Evolutionary conservation across 2,329 filamentous ascomycete species (phyloP), one percentile per base, ranked within the genome.

Genomic region (Graphilbum fragrans): DNA sequence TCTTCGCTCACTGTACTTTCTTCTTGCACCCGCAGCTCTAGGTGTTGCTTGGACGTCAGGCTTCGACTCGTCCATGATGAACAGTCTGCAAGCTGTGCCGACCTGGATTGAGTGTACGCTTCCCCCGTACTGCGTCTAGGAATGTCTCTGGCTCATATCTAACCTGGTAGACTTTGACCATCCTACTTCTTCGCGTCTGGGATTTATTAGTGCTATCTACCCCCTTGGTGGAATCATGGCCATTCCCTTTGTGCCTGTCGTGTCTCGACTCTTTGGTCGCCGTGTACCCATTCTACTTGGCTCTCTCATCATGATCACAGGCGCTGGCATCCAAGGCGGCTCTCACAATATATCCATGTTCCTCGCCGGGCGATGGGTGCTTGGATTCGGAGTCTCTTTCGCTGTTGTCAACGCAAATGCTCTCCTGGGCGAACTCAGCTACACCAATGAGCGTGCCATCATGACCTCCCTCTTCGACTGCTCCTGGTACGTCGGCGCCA

Each of bases 41-140:
- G 62, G 62, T 0, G 61, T 63, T 4, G 60, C 64, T 46, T 62
- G 58, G 61, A 71, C 68, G 0, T 62, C 59, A 0, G 61, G 60
- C 2, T 64, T 62, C 38, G 58, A 64, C 47, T 60, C 56, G 2
- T 64, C 61, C 19, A 65, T 65, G 59, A 64, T 65, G 61, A 66
- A 65, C 50, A 58, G 55, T 29, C 50, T 66, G 2, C 61, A 65
- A 37, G 59, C 60, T 12, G 61, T 65, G 11, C 41, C 55, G 20
- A 56, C 59, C 7, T 65, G 62, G 61, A 53, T 55, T 19, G 51
- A 54, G 22, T 64, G 59, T 62, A 42, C 17, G 51, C 25, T 25
- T 19, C 27, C 20, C 3, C 34, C 25, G 12, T 12, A 39, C 35
- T 4, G 12, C 5, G 10, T 35, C 18, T 6, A 8, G 12, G 4